Evolutionary conservation across 2,329 filamentous ascomycete genomes (phyloP), one percentile per base, ranked within the genome.

Genomic region (Colletotrichum melonis): DNA sequence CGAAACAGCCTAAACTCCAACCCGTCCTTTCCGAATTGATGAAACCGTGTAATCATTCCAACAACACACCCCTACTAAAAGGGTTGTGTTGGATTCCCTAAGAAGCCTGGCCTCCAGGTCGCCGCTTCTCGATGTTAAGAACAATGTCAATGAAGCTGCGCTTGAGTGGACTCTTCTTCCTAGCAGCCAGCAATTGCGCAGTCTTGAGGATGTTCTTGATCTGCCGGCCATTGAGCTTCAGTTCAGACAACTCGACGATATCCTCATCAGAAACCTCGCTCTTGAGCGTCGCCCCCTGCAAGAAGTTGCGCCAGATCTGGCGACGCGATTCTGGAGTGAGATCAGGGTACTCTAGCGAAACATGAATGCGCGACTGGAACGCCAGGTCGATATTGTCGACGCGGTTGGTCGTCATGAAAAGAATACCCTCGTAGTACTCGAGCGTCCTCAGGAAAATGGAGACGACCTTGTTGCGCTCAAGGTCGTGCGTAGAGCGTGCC

Each of bases 361-460:
- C 80, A 78, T 88, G 85, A 73, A 88, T 86, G 55, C 86, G 84
- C 38, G 82, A 84, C 74, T 85, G 81, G 78, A 88, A 87, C 22
- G 86, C 86, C 0, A 80, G 79, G 46, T 88, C 86, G 75, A 88
- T 86, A 70, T 83, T 81, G 52, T 81, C 79, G 42, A 84, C 80
- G 38, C 85, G 84, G 77, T 88, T 88, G 54, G 84, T 86, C 3
- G 86, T 87, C 72, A 88, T 80, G 79, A 87, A 87, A 55, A 88
- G 81, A 66, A 87, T 85, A 30, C 85, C 85, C 75, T 85, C 80
- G 78, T 86, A 87, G 81, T 86, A 86, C 78, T 87, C 85, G 42
- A 87, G 82, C 5, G 80, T 84, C 26, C 85, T 81, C 42, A 86
- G 74, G 75, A 85, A 83, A 72, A 85, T 84, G 63, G 78, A 78